A percentile compares a stretch with the other conserved stretches of the same genome.
phyloP scores from a whole-genome alignment of 2,329 filamentous ascomycete genomes.

The Metarhizium guizhouense region DNA sequence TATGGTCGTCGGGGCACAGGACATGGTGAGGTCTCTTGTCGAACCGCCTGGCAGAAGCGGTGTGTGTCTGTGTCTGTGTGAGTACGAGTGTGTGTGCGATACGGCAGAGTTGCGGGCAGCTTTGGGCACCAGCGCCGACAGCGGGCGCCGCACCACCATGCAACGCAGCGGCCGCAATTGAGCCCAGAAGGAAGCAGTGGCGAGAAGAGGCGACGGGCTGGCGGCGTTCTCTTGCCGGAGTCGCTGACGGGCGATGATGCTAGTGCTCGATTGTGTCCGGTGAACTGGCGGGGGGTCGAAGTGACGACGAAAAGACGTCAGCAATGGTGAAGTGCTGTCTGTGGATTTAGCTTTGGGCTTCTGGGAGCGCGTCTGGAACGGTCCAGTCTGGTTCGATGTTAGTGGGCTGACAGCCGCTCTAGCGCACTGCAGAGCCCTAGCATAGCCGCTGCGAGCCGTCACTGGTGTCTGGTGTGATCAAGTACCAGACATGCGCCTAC shows the following conservation, averaged over 20 bases:
- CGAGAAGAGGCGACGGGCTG: neutral
- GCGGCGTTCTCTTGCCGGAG: neutral
- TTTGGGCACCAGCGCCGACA: neutral
- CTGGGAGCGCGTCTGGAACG: no score
- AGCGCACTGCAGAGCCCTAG: no score
- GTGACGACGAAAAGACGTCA: neutral
- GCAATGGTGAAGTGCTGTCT: no score
- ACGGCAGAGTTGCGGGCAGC: neutral
- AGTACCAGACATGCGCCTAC: no score
- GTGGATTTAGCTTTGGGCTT: no score
- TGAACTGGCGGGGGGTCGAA: neutral
- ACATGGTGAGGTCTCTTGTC: conserved; percentile 17
- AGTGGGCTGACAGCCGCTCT: no score
- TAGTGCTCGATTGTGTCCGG: neutral
- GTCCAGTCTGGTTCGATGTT: no score
- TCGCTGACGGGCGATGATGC: neutral
- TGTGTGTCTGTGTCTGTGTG: neutral
- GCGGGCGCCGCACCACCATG: neutral
- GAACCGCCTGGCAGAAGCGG: neutral
- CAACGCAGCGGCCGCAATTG: neutral
- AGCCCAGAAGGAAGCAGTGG: neutral
- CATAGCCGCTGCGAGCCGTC: no score
- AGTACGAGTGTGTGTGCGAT: neutral
- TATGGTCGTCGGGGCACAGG: conserved; percentile 15
- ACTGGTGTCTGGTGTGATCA: no score